Percentiles rank a stretch among this genome's conserved stretches.
Conservation (phyloP, 768 basidiomycete genomes). For the Xanthoconium stramineum region DNA sequence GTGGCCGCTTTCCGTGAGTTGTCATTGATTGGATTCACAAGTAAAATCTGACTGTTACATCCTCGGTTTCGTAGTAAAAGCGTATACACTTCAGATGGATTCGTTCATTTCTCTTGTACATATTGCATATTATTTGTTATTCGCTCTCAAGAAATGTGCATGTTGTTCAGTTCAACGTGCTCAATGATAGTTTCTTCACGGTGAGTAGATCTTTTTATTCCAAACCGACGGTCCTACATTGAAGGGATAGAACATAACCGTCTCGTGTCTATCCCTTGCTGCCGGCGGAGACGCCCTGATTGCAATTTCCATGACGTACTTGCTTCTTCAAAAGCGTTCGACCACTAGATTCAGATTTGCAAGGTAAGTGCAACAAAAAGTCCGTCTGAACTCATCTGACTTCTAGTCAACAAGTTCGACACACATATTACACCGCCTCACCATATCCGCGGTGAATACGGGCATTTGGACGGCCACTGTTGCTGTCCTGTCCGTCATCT, state of each 20-base stretch:
- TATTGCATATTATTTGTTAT: too few species aligned
- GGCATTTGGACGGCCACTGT: conserved; percentile 39
- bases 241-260: background rate
- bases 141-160: too few species aligned
- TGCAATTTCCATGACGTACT: conserved; percentile 4
- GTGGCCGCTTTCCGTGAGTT: background rate
- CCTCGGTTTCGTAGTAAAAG: background rate
- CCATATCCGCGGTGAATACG: background rate
- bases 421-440: conserved; percentile 7
- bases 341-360: background rate
- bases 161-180: too few species aligned
- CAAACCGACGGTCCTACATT: background rate
- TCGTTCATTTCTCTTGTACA: background rate
- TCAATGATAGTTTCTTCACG: background rate
- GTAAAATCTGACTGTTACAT: background rate
- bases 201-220: background rate
- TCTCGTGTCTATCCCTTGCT: background rate
- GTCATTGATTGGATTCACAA: background rate
- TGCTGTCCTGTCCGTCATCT: conserved; percentile 12
- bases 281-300: conserved; percentile 8
- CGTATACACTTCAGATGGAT: conserved; percentile 6
- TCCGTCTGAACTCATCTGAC: background rate
- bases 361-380: background rate
- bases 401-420: background rate
- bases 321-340: conserved; percentile 3